Evolutionary conservation across 352 stramenopile genomes (phyloP), one percentile per base, ranked within the genome.

Genomic region (Phytophthora multivora): DNA sequence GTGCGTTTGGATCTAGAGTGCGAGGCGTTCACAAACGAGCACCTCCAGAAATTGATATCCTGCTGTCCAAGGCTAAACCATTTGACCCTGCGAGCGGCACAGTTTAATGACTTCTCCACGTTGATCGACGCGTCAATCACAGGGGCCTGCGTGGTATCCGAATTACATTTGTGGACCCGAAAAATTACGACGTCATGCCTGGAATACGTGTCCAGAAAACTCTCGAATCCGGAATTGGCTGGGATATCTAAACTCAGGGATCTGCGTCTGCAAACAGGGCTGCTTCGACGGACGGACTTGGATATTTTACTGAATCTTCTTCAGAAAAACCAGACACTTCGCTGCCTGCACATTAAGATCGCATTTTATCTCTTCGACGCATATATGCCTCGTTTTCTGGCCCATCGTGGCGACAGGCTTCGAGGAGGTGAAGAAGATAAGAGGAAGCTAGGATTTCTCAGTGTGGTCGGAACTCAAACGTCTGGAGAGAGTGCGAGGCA

Each of bases 361-460:
- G 21, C 52, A 12, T 73, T 70, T 25, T 30, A 55, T 43, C 47
- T 73, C n/a, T 69, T 70, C 21, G 59, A 66, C 11, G 40, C 48
- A 30, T 73, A 47, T 39, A 66, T 69, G 49, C 65, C 60, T 16
- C 53, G 54, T 16, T 66, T 70, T 21, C 35, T 52, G 13, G 31
- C 15, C 7, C 53, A 70, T 41, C 65, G 59, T 9, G 48, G 65
- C 12, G 65, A 70, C 26, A 21, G 30, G 10, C 11, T 73, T 23
- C 53, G 16, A 50, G 60, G 53, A 11, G 30, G 42, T 18, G 9
- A 54, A 19, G 48, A 70, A 55, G 31, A 35, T 21, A 35, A 47
- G 12, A 57, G 38, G 19, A 51, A 40, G 25, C 16, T 73, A 8
- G 59, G 53, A 26, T 73, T 73, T 31, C 25, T 73, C 19, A 66